Evolutionary conservation across 495 filamentous ascomycete genomes (phyloP).

Genomic region (Neurospora sp.): DNA sequence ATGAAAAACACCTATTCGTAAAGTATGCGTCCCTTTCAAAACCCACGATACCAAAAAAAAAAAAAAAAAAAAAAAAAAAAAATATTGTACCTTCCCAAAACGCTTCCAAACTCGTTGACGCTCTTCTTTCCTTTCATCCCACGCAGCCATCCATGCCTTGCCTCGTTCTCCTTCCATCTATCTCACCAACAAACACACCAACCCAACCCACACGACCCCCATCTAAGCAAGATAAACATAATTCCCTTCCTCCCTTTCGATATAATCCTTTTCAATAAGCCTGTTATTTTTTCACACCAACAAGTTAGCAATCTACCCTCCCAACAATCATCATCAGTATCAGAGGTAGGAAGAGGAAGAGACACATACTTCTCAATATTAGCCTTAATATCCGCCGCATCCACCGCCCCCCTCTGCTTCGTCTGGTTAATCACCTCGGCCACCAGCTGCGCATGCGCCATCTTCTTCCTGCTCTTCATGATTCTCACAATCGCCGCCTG

Average conservation of each 20-base stretch:
- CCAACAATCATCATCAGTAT: no score
- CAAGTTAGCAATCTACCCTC: neutral
- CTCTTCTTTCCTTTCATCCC: neutral
- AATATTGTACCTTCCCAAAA: neutral
- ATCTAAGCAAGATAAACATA: conserved; percentile 74
- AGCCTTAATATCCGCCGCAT: conserved; percentile 79
- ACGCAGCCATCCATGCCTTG: neutral
- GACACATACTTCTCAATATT: conserved; percentile 77
- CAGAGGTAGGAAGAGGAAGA: no score
- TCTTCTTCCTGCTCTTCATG: conserved; percentile 89
- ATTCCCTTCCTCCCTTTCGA: conserved; percentile 70
- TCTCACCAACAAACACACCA: neutral
- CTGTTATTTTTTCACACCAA: conserved; percentile 27
- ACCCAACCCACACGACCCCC: neutral
- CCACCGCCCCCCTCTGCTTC: conserved; percentile 69
- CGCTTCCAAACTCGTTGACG: neutral
- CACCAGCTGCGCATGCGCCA: conserved; percentile 72
- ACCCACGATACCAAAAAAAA: neutral
- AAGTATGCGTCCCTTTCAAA: neutral
- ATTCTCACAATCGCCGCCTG: conserved; percentile 96
- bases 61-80: neutral
- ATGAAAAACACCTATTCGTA: neutral
- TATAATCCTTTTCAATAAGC: conserved; percentile 91
- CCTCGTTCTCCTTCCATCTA: no score
- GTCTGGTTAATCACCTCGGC: conserved; percentile 84